Conservation (phyloP, 495 filamentous ascomycete species). For the Platismatia glauca region DNA sequence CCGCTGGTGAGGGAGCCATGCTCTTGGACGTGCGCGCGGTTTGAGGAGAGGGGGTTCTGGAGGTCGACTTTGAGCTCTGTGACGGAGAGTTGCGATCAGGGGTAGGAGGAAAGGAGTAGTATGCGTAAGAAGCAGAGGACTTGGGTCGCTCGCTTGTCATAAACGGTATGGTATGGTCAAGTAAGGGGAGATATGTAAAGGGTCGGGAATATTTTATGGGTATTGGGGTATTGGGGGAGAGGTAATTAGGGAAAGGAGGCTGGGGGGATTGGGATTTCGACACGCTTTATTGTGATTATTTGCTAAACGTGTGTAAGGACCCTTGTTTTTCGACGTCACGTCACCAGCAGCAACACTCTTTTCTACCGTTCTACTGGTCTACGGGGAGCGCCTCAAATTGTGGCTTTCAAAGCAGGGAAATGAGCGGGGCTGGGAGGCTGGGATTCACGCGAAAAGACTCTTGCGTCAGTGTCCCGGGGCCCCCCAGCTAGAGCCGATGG, state of each 20-base stretch:
- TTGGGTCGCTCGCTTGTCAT: conserved; percentile 35
- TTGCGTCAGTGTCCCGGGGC: conserved; percentile 12
- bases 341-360: conserved; percentile 2
- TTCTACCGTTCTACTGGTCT: too few species aligned
- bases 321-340: conserved; percentile 17
- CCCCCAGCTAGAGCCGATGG: background rate
- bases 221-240: background rate
- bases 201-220: background rate
- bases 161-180: conserved; percentile 23
- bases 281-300: conserved; percentile 7
- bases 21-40: conserved; percentile 28
- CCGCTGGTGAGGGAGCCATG: conserved; percentile 42
- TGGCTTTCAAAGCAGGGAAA: conserved; percentile 19
- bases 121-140: conserved; percentile 38
- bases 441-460: background rate
- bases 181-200: conserved; percentile 4
- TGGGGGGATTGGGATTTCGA: conserved; percentile 12
- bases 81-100: conserved; percentile 36
- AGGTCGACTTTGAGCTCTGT: conserved; percentile 24
- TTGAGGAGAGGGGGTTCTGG: conserved; percentile 25
- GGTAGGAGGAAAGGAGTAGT: conserved; percentile 44
- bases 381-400: conserved; percentile 18
- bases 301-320: background rate
- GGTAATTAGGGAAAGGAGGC: conserved; percentile 2
- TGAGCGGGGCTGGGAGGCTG: conserved; percentile 9